Conservation (phyloP, 2,329 filamentous ascomycete species). For the Fusarium verticillioides region DNA sequence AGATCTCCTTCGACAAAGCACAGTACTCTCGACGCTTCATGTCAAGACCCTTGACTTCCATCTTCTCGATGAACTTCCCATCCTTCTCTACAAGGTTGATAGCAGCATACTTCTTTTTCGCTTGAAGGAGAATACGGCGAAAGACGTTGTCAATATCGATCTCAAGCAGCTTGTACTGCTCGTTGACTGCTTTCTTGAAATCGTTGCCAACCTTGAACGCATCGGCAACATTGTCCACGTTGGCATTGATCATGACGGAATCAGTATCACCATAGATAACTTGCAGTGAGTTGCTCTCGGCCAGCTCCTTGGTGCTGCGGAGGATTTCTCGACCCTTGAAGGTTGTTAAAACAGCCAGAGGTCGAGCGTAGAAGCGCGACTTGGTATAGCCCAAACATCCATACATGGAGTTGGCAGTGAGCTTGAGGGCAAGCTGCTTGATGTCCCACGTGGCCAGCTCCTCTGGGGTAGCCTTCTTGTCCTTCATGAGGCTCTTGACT, state of each 20-base stretch:
- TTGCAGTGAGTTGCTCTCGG: conserved; percentile 88
- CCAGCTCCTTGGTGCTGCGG: conserved; percentile 92
- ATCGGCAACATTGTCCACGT: conserved; percentile 91
- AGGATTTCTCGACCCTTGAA: conserved; percentile 98
- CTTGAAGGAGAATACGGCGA: conserved; percentile 89
- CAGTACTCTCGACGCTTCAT: conserved; percentile 99
- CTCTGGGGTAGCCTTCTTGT: conserved; percentile 85
- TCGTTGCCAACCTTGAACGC: conserved; percentile 92
- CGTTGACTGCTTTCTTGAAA: conserved; percentile 95
- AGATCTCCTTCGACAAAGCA: conserved; percentile 93
- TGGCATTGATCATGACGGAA: conserved; percentile 99
- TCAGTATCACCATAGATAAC: conserved; percentile 99
- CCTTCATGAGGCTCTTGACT: conserved; percentile 98
- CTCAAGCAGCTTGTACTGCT: conserved; percentile 89
- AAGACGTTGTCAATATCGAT: conserved; percentile 99
- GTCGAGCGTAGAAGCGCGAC: conserved; percentile 96
- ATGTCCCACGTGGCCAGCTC: conserved; percentile 97
- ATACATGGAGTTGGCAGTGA: conserved; percentile 99
- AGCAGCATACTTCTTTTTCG: conserved; percentile 99
- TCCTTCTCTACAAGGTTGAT: conserved; percentile 92
- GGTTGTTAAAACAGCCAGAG: conserved; percentile 93
- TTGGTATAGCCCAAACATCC: conserved; percentile 97
- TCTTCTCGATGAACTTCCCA: conserved; percentile 90
- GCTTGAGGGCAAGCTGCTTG: conserved; percentile 94
- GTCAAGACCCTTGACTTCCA: conserved; percentile 97